Base-by-base conservation (phyloP, 257 asterid species). In the Lithospermum erythrorhizon region DNA sequence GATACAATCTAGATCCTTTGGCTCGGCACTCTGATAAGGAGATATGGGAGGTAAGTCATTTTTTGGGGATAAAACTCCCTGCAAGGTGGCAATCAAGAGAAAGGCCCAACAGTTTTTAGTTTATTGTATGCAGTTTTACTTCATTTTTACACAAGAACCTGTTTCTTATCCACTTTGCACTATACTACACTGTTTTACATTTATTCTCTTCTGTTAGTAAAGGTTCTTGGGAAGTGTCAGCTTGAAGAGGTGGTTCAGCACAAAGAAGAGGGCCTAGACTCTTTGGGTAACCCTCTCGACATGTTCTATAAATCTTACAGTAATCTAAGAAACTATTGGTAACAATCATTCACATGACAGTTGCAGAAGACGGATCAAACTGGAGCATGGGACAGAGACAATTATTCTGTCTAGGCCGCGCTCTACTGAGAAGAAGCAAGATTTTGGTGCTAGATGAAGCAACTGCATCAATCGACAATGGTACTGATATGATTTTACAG, bases 321-420 rank as follows among this genome's bases (percentile, higher is more conserved):
- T 51, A 23, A 14, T 41, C 49, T 24, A 13, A 4, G 45, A 37
- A 54, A 24, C 37, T 53, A 15, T n/a, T 53, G 30, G 58, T 55
- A 37, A 49, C 29, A 25, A 24, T 17, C 25, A 5, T 16, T 24
- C 49, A 61, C n/a, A 56, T 71, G 60, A 47, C 88, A 91, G 96
- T 91, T 66, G 80, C 81, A 64, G 94, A 91, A 71, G 95, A 91
- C 65, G 98, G 96, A 61, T 83, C 95, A 11, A 91, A 91, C 71
- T 91, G 98, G 98, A 91, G 98, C 75, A 83, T 91, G 94, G 98
- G 96, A 57, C 96, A 87, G 59, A 64, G 96, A 0, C 98, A 91
- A 19, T 49, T 91, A 63, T 87, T 90, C 68, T 87, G 96, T 66
- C 70, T 90, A 66, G 96, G 98, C 0, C 94, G 98, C 0, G 95